phyloP scores from a whole-genome alignment of 2,329 filamentous ascomycete genomes.

The Didymella arachidicola region DNA sequence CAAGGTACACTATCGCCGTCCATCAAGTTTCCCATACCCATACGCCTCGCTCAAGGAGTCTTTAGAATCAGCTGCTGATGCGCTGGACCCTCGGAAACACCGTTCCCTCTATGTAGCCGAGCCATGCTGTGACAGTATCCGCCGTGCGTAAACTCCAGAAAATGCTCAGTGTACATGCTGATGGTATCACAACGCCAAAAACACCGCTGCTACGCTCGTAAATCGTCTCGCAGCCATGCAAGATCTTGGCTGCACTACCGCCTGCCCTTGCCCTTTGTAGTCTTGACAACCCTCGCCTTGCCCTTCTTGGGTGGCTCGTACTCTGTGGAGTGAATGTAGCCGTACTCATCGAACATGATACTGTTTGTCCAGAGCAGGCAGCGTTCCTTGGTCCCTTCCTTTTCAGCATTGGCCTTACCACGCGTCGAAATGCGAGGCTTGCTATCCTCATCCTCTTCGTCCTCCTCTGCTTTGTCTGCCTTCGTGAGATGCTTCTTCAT shows the following conservation, averaged over 20 bases:
- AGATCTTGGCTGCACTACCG: conserved; percentile 21
- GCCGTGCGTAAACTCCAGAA: conserved; percentile 27
- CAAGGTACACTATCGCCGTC: background rate
- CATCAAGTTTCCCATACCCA: background rate
- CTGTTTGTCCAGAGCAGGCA: conserved; percentile 73
- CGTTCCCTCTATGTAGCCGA: conserved; percentile 10
- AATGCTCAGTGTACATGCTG: conserved; percentile 26
- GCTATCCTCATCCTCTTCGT: conserved; percentile 56
- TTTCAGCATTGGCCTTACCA: conserved; percentile 65
- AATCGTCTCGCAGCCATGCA: conserved; percentile 21
- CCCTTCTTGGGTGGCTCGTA: conserved; percentile 58
- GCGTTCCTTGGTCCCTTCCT: conserved; percentile 62
- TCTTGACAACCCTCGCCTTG: conserved; percentile 51
- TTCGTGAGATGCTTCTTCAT: conserved; percentile 75
- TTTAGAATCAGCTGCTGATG: background rate
- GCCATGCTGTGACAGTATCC: background rate
- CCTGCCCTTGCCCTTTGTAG: conserved; percentile 40
- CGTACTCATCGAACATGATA: conserved; percentile 64
- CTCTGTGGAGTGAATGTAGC: conserved; percentile 66
- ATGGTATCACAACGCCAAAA: conserved; percentile 36
- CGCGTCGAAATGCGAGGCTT: conserved; percentile 68
- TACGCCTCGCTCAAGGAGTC: background rate
- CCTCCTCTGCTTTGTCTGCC: conserved; percentile 58
- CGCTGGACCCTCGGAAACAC: background rate
- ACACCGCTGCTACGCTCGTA: conserved; percentile 32